Evolutionary conservation across 1,284 basidiomycete genomes (phyloP).

Genomic region (Hypsizygus ulmarius): DNA sequence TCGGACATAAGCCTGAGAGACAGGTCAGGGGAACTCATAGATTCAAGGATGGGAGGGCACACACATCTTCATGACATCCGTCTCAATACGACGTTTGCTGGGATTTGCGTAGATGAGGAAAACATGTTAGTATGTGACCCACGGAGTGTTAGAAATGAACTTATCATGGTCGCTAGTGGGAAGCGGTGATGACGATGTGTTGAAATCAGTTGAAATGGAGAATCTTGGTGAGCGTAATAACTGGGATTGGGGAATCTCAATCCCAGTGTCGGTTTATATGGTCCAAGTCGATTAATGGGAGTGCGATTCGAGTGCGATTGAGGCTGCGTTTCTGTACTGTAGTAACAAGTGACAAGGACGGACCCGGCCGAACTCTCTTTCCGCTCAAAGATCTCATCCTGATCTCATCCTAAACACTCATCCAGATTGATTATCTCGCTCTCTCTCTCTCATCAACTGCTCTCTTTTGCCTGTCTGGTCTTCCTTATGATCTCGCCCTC

Average conservation of each 20-base stretch:
- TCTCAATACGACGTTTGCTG: conserved; percentile 92
- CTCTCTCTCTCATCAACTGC: no score
- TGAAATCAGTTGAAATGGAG: conserved; percentile 38
- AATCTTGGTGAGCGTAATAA: conserved; percentile 3
- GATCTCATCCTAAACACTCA: neutral
- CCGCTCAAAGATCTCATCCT: neutral
- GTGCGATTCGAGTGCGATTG: no score
- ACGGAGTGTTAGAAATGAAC: conserved; percentile 13
- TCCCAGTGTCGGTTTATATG: no score
- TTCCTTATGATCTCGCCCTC: no score
- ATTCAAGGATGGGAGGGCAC: conserved; percentile 6
- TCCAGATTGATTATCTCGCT: neutral
- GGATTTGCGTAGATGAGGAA: conserved; percentile 39
- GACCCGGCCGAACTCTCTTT: conserved; percentile 12
- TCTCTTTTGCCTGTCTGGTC: no score
- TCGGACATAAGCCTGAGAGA: conserved; percentile 86
- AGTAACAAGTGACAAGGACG: conserved; percentile 41
- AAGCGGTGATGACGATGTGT: conserved; percentile 33
- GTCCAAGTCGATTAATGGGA: no score
- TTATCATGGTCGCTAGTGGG: conserved; percentile 37
- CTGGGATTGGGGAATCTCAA: no score
- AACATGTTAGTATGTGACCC: conserved; percentile 13
- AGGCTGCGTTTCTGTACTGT: no score
- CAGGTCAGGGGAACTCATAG: conserved; percentile 8
- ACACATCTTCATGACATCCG: conserved; percentile 99